Evolutionary conservation across 148 eudicot genomes (phyloP), one percentile per base, ranked within the genome.

Genomic region (Tetragonia tetragonoides): DNA sequence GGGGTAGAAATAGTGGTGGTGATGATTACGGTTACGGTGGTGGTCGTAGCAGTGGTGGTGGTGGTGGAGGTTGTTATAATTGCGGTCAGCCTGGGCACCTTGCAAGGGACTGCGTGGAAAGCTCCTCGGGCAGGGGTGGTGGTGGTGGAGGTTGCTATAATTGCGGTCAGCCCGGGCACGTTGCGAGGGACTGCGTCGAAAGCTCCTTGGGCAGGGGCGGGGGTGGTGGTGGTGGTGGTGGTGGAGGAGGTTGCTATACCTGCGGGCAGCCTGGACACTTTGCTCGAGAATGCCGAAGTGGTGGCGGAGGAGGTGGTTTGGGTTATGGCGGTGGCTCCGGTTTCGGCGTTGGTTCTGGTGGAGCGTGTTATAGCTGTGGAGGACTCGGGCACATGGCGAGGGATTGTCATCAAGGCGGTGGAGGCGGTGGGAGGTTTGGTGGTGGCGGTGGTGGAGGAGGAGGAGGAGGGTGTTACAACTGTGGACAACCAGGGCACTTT

Each of bases 361-460:
- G 89, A 3, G 83, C 78, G 17, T 83, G 85, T 24, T 83, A 66
- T 4, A 75, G 17, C 14, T 83, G 85, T 49, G 88, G 89, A 0
- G 84, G 74, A 9, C 49, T 53, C 9, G 88, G 89, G 11, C 90
- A 88, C 71, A 40, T 90, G 9, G 85, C 92, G 5, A 80, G 90
- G 81, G 87, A 90, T 8, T 90, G 93, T 66, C 82, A 46, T 11
- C 70, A 79, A 2, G 69, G 17, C 17, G 75, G 16, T 56, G 75
- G 79, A 6, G 80, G 75, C 18, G 68, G 79, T 1, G 75, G 84
- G 10, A 49, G 53, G 53, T 49, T 6, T 10, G 74, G 77, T 3
- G 76, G 83, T 24, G 62, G 60, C 12, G 81, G 84, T 0, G 51
- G 82, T 8, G 87, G 87, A 6, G 39, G 75, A 1, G 79, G 85